Evolutionary conservation across 169 alveolate genomes (phyloP).

Genomic region (Plasmodium blacklocki): DNA sequence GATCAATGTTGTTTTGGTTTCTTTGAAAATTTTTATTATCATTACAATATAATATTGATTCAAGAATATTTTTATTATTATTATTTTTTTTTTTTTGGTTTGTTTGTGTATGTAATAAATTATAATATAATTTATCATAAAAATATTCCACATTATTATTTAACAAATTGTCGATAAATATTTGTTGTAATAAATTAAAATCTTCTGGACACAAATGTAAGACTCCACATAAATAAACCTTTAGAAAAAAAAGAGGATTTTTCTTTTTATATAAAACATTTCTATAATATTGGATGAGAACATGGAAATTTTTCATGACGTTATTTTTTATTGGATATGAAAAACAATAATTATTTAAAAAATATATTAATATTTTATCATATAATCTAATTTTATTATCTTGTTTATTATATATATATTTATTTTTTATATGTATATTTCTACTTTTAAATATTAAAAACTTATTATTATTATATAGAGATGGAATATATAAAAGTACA

Average conservation of each 20-base stretch:
- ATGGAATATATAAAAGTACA: slow-evolving; percentile 20
- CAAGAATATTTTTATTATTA: neutral
- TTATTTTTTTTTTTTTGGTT: neutral
- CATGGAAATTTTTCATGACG: slow-evolving; percentile 9
- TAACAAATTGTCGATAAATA: slow-evolving; percentile 14
- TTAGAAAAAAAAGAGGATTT: neutral
- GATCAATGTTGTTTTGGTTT: too few relatives aligned
- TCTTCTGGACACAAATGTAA: slow-evolving; percentile 14
- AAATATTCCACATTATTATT: slow-evolving; percentile 23
- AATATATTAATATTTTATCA: slow-evolving; percentile 22
- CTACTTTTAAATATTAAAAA: slow-evolving; percentile 13
- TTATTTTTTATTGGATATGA: neutral
- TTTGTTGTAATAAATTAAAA: slow-evolving; percentile 16
- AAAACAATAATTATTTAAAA: slow-evolving; percentile 14
- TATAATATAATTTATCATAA: neutral
- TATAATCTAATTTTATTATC: slow-evolving; percentile 7
- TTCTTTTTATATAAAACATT: slow-evolving; percentile 16
- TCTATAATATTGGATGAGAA: slow-evolving; percentile 24
- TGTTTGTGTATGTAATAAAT: neutral
- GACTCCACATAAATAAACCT: slow-evolving; percentile 3
- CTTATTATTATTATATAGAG: slow-evolving; percentile 18
- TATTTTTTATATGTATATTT: slow-evolving; percentile 33
- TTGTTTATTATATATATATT: slow-evolving; percentile 10
- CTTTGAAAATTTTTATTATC: too few relatives aligned
- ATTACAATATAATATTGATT: too few relatives aligned